These are phyloP conservation scores for Grammothele lineata DNA, from an alignment of 768 basidiomycete genomes.

Conservation along the genomic window DNA sequence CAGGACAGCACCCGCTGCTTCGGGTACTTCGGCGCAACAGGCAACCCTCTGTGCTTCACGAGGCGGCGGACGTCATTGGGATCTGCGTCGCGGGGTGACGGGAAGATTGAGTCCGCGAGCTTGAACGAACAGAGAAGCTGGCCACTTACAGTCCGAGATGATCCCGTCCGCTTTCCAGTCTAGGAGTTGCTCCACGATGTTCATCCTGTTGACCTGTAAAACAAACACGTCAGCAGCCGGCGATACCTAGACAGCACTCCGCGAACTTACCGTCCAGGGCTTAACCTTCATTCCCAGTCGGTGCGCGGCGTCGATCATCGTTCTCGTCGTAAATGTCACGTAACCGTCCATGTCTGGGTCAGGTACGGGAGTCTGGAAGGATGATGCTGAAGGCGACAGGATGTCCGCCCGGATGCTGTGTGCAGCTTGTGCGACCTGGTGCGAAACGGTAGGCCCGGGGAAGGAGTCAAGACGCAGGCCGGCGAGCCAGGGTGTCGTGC, in stretches of 20 bases:
- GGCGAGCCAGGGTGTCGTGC: constrained; percentile 61
- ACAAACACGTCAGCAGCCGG: not conserved
- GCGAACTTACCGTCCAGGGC: constrained; percentile 64
- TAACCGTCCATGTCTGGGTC: constrained; percentile 44
- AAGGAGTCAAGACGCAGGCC: constrained; percentile 62
- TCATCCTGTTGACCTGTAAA: constrained; percentile 55
- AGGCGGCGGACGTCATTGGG: constrained; percentile 55
- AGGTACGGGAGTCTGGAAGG: constrained; percentile 32
- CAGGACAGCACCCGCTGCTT: constrained; percentile 58
- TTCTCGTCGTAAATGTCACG: constrained; percentile 56
- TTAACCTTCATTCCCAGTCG: constrained; percentile 56
- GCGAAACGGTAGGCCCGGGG: constrained; percentile 52
- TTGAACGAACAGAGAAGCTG: not conserved
- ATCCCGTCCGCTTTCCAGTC: constrained; percentile 68
- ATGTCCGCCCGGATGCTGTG: constrained; percentile 68
- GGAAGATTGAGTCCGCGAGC: not conserved
- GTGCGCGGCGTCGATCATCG: constrained; percentile 68
- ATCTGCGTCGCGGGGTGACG: constrained; percentile 36
- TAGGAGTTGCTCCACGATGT: constrained; percentile 55
- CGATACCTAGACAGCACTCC: not conserved
- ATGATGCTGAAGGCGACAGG: constrained; percentile 55
- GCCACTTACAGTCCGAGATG: constrained; percentile 61
- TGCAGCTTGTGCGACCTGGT: constrained; percentile 55
- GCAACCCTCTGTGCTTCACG: constrained; percentile 47
- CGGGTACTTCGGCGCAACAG: constrained; percentile 55